These are phyloP conservation scores for Umbelopsis isabellina DNA, from an alignment of 192 early-diverging fungal genomes.

Conservation along the genomic window DNA sequence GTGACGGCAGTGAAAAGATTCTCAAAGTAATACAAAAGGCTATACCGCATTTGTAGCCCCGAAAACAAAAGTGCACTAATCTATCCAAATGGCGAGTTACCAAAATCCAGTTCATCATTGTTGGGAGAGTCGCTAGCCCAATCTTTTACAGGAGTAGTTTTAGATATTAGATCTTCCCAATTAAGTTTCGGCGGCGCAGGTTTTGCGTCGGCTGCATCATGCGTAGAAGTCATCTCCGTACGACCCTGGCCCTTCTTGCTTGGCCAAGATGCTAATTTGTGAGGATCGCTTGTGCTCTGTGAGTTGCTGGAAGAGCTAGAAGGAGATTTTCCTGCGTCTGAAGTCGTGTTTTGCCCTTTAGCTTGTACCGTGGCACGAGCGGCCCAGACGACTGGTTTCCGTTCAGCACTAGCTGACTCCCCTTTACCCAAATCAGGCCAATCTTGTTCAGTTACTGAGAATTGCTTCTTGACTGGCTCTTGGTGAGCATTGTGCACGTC, in stretches of 20 bases:
- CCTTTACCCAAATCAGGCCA: neutral
- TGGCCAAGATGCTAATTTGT: neutral
- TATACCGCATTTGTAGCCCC: no score
- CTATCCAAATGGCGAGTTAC: neutral
- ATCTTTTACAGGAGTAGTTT: constrained; percentile 1
- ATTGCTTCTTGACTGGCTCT: neutral
- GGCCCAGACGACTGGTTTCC: neutral
- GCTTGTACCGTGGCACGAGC: neutral
- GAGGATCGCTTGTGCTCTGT: neutral
- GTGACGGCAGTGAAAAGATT: no score
- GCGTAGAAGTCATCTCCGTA: neutral
- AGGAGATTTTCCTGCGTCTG: neutral
- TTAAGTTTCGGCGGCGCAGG: neutral
- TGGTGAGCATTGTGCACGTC: no score
- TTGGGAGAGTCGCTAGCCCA: constrained; percentile 6
- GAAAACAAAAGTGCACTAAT: no score
- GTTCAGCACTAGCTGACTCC: no score
- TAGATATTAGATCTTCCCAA: neutral
- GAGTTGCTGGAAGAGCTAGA: neutral
- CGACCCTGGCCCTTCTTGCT: no score
- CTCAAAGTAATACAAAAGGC: no score
- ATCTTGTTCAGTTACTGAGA: neutral
- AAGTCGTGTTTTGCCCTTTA: neutral
- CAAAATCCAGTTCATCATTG: neutral
- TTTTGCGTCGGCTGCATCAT: neutral